Conservation (phyloP, 2,329 filamentous ascomycete species). For the Harringtonia lauricola region DNA sequence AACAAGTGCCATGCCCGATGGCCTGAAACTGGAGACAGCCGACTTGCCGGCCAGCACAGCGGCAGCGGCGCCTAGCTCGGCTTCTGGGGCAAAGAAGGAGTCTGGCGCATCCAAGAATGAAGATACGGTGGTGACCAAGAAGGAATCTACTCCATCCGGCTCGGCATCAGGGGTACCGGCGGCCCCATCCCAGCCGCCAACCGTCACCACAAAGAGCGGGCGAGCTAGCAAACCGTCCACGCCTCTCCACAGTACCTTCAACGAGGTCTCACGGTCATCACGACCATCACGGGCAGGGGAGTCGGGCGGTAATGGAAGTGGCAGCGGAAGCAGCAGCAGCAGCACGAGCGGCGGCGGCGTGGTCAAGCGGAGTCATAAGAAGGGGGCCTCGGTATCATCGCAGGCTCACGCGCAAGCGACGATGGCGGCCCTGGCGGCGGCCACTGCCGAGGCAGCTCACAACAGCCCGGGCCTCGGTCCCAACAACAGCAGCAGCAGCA, state of each 20-base stretch:
- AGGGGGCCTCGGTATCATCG: constrained; percentile 30
- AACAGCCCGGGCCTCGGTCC: neutral
- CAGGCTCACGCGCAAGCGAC: constrained; percentile 3
- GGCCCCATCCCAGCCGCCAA: constrained; percentile 13
- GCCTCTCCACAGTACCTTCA: constrained; percentile 47
- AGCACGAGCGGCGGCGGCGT: constrained; percentile 15
- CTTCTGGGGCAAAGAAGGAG: neutral
- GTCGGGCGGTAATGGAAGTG: neutral
- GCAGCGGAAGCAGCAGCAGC: constrained; percentile 1
- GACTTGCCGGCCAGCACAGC: neutral
- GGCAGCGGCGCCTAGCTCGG: too few relatives aligned
- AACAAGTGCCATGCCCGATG: neutral
- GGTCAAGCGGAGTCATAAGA: constrained; percentile 50
- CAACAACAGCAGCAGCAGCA: constrained; percentile 1
- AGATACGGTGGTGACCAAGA: constrained; percentile 34
- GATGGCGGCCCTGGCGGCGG: constrained; percentile 18
- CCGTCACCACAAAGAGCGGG: constrained; percentile 50
- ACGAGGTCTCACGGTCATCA: constrained; percentile 41
- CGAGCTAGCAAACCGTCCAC: constrained; percentile 57
- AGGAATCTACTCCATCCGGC: constrained; percentile 26
- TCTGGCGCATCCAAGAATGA: constrained; percentile 5
- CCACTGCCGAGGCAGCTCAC: neutral
- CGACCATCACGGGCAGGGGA: constrained; percentile 40
- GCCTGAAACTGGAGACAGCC: neutral
- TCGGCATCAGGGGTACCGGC: constrained; percentile 14